These are phyloP conservation scores for Diversispora epigaea DNA, from an alignment of 192 early-diverging fungal species.

Conservation along the genomic window DNA sequence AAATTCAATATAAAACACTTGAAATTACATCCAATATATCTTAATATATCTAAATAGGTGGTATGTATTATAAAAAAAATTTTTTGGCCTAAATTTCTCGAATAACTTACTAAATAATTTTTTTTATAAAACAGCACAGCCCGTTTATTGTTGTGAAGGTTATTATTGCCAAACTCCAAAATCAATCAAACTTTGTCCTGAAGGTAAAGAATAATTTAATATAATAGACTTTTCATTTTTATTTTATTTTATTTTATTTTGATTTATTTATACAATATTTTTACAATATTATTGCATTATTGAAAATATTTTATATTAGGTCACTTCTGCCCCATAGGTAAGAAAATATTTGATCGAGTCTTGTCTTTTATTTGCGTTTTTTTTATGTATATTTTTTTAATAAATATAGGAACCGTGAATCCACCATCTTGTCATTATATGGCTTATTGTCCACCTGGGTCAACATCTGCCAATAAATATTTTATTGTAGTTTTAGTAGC, in stretches of 20 bases:
- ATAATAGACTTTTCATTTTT: slow-evolving; percentile 22
- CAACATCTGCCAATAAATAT: slow-evolving; percentile 37
- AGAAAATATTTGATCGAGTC: slow-evolving; percentile 10
- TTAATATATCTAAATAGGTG: background rate
- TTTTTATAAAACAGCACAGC: too few species aligned
- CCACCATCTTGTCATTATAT: slow-evolving; percentile 35
- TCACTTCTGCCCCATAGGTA: too few species aligned
- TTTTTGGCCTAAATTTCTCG: too few species aligned
- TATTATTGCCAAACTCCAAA: too few species aligned
- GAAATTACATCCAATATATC: slow-evolving; percentile 11
- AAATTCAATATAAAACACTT: too few species aligned
- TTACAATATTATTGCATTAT: too few species aligned
- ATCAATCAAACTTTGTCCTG: too few species aligned
- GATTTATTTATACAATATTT: background rate
- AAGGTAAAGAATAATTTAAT: background rate
- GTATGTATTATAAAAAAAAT: too few species aligned
- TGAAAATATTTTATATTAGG: background rate
- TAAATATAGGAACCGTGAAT: background rate
- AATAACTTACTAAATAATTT: background rate
- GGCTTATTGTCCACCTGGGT: slow-evolving; percentile 40
- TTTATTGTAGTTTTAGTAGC: slow-evolving; percentile 34
- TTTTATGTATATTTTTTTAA: background rate
- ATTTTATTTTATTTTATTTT: too few species aligned
- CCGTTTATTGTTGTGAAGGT: too few species aligned
- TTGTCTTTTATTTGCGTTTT: too few species aligned